These are phyloP conservation scores for Pseudogymnoascus sp. DNA, from an alignment of 2,329 filamentous ascomycete genomes.

Conservation along the genomic window DNA sequence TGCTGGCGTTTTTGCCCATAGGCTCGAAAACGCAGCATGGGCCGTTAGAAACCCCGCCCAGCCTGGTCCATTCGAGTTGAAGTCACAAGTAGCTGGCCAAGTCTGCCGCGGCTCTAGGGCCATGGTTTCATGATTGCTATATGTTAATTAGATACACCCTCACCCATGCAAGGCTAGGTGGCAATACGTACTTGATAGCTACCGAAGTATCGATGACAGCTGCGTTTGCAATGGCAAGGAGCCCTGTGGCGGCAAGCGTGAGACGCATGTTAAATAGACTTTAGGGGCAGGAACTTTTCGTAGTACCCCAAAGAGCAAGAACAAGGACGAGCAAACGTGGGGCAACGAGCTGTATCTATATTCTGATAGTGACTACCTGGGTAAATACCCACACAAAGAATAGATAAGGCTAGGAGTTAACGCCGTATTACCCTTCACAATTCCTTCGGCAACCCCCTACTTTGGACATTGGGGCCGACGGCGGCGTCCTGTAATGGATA, in stretches of 20 bases:
- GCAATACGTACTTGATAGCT: background rate
- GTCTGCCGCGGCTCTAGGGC: background rate
- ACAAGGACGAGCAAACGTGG: background rate
- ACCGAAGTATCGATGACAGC: background rate
- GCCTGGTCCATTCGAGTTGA: background rate
- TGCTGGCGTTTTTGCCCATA: background rate
- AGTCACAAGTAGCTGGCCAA: too few species aligned
- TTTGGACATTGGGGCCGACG: background rate
- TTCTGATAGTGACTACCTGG: background rate
- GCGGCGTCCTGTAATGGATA: background rate
- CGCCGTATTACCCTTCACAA: background rate
- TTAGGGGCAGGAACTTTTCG: background rate
- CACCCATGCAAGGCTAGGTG: background rate
- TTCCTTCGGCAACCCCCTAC: background rate
- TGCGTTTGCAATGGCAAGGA: background rate
- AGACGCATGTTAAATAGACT: background rate
- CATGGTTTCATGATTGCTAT: background rate
- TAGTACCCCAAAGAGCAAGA: background rate
- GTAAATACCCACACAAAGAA: background rate
- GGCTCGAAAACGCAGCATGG: background rate
- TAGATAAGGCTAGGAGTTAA: background rate
- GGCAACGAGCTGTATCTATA: background rate
- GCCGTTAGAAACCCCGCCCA: background rate
- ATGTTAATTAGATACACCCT: background rate
- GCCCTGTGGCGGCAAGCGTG: background rate